Base-by-base conservation (phyloP, 2,329 filamentous ascomycete genomes). In the Penicillium rolfsii region DNA sequence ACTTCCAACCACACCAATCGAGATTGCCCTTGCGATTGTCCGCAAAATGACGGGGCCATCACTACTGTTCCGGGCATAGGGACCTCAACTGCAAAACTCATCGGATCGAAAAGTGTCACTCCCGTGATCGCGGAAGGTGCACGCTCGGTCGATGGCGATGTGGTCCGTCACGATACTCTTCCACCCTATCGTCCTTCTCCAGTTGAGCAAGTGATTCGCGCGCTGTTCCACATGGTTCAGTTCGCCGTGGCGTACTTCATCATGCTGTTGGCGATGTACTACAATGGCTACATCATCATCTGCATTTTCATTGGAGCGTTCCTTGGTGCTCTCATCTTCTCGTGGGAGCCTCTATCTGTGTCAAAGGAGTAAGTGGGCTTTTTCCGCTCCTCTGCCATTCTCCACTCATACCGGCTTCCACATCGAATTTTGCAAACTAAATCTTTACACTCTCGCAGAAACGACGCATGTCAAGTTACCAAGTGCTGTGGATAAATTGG, bases 261-360 rank as follows among this genome's bases (percentile, higher is more conserved):
- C 70, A 94, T 95, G 91, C 77, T 83, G 57, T 71, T 88, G 28
- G 83, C 85, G 22, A 88, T 88, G 85, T 87, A 87, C 64, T 88
- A 83, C 74, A 87, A 88, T 60, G 84, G 88, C 9, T 95, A 91
- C 76, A 83, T 95, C 64, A 91, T 95, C 74, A 88, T 94, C 61
- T 91, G 87, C 67, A 91, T 95, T 73, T 85, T 94, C 64, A 84
- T 94, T 58, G 91, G 91, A 1, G 86, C 89, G 0, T 91, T 86
- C 65, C 59, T 93, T 5, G 91, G 91, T 16, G 82, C 84, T 12
- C 91, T 93, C 64, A 71, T 91, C 61, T 94, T 91, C 73, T 85
- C 87, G 33, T 93, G 90, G 89, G 89, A 90, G 58, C 61, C 68
- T 5, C 45, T 70, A 4, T 61, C 62, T 35, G 35, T 62, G 41